Conservation (phyloP, 1,284 basidiomycete genomes). For the Cryptococcus sp. region DNA sequence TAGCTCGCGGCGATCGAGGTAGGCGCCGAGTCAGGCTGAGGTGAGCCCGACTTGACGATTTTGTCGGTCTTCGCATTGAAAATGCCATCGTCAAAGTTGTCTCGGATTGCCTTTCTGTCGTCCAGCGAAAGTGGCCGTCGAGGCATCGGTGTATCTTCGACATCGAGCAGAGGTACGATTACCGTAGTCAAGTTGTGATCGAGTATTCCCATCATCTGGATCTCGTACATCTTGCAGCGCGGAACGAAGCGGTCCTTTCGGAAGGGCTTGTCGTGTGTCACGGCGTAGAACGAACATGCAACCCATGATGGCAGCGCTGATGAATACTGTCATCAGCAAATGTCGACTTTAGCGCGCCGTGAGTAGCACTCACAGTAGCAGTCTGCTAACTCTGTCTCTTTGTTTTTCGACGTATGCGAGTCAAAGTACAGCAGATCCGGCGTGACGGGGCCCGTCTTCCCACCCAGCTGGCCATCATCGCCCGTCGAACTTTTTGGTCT, state of each 20-base stretch:
- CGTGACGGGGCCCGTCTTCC: constrained; percentile 55
- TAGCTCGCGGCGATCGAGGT: constrained; percentile 33
- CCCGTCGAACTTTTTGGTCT: constrained; percentile 57
- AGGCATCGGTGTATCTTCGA: constrained; percentile 34
- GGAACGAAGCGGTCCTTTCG: constrained; percentile 85
- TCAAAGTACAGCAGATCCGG: constrained; percentile 82
- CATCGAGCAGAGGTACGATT: constrained; percentile 69
- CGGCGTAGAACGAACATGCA: constrained; percentile 52
- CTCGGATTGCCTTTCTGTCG: constrained; percentile 32
- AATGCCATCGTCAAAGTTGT: constrained; percentile 41
- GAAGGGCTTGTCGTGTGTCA: constrained; percentile 64
- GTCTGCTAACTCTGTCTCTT: constrained; percentile 43
- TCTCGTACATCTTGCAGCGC: constrained; percentile 89
- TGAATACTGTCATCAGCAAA: background rate
- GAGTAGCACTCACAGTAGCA: constrained; percentile 43
- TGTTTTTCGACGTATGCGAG: constrained; percentile 34
- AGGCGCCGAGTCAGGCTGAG: constrained; percentile 10
- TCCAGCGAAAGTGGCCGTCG: constrained; percentile 22
- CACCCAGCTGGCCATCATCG: constrained; percentile 31
- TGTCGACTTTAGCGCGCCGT: background rate
- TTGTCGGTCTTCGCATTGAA: constrained; percentile 23
- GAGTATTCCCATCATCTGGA: constrained; percentile 86
- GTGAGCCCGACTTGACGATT: constrained; percentile 3
- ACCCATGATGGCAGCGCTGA: constrained; percentile 51
- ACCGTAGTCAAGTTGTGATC: constrained; percentile 88